phyloP scores from a whole-genome alignment of 2,329 filamentous ascomycete species.

The Simplicillium sp. region DNA sequence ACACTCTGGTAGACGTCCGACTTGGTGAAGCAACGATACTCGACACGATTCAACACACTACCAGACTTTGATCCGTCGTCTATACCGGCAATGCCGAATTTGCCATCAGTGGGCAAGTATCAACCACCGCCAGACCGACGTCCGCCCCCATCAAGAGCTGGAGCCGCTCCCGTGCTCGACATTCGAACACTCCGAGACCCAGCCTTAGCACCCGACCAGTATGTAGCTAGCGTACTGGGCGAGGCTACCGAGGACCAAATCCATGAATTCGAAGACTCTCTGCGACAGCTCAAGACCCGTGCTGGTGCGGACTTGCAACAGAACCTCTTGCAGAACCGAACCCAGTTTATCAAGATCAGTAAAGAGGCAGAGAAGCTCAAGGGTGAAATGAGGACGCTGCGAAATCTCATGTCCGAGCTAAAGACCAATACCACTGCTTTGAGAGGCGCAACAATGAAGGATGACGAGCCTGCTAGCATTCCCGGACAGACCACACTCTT shows the following conservation, averaged over 20 bases:
- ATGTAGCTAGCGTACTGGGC: constrained; percentile 62
- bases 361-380: constrained; percentile 98
- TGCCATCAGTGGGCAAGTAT: constrained; percentile 53
- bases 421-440: constrained; percentile 66
- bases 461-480: constrained; percentile 35
- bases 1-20: constrained; percentile 51
- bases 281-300: constrained; percentile 68
- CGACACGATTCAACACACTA: constrained; percentile 76
- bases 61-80: constrained; percentile 57
- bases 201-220: constrained; percentile 69
- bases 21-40: constrained; percentile 89
- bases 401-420: constrained; percentile 85
- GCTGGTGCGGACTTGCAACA: constrained; percentile 82
- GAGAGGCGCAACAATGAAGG: constrained; percentile 46
- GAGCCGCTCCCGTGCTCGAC: constrained; percentile 60
- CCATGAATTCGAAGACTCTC: constrained; percentile 64
- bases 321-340: constrained; percentile 93
- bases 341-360: constrained; percentile 98
- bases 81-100: constrained; percentile 62
- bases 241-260: constrained; percentile 87
- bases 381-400: constrained; percentile 84
- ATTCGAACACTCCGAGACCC: constrained; percentile 71
- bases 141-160: constrained; percentile 42
- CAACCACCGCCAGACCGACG: constrained; percentile 36
- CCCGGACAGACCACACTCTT: constrained; percentile 43